phyloP scores from a whole-genome alignment of 2,329 filamentous ascomycete genomes.

The Exophiala xenobiotica region DNA sequence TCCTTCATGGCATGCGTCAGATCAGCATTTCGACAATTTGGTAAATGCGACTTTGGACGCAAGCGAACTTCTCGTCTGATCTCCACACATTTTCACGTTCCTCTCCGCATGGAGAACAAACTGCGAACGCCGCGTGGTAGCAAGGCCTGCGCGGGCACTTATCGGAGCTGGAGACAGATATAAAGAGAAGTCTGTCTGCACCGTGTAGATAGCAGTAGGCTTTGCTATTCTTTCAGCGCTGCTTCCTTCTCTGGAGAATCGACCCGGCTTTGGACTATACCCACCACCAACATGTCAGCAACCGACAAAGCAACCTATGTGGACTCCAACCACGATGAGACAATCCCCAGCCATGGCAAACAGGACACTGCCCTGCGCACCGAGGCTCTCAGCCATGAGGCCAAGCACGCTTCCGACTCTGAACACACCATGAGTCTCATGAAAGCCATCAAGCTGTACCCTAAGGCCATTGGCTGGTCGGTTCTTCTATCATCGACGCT shows the following conservation, averaged over 20 bases:
- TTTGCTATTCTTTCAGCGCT: too few relatives aligned
- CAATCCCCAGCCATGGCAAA: background rate
- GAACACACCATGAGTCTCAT: constrained; percentile 66
- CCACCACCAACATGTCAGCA: background rate
- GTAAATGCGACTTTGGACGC: background rate
- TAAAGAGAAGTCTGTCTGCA: too few relatives aligned
- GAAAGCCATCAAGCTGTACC: constrained; percentile 78
- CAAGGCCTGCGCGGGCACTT: background rate
- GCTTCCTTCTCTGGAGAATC: too few relatives aligned
- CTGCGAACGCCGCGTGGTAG: background rate
- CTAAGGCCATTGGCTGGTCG: constrained; percentile 81
- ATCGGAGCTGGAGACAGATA: background rate
- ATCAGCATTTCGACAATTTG: background rate
- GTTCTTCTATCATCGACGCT: constrained; percentile 83
- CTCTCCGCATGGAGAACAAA: background rate
- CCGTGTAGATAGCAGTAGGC: too few relatives aligned
- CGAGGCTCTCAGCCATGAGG: background rate
- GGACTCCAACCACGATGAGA: background rate
- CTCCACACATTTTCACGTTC: background rate
- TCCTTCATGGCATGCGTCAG: background rate
- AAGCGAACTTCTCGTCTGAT: background rate
- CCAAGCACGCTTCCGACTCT: constrained; percentile 39
- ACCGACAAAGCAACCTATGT: background rate
- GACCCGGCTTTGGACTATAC: too few relatives aligned
- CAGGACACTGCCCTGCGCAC: background rate